Evolutionary conservation across 768 basidiomycete genomes (phyloP).

Genomic region (Pleurotus platypus): DNA sequence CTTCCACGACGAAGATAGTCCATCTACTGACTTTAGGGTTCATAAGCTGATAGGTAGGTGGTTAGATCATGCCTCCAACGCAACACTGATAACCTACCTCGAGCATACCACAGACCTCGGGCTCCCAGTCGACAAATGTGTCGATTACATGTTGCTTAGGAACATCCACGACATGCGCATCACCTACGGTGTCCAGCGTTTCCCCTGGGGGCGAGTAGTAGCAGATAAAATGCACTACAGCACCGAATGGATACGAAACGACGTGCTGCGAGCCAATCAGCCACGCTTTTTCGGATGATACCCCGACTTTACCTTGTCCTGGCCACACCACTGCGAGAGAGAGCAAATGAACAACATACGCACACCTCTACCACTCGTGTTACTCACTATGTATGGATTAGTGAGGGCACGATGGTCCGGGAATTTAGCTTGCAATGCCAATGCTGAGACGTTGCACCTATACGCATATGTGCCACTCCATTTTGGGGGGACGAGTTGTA

Average conservation of each 20-base stretch:
- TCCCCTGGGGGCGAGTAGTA: constrained; percentile 4
- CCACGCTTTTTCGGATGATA: not conserved
- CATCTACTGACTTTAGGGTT: constrained; percentile 26
- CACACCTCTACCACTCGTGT: too few relatives aligned
- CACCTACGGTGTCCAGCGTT: too few relatives aligned
- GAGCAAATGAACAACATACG: too few relatives aligned
- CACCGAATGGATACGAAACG: constrained; percentile 21
- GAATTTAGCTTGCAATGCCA: not conserved
- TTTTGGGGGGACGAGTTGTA: constrained; percentile 10
- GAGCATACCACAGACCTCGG: too few relatives aligned
- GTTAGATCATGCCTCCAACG: not conserved
- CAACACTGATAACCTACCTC: too few relatives aligned
- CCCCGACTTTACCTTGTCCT: too few relatives aligned
- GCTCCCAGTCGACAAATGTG: too few relatives aligned
- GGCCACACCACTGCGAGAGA: too few relatives aligned
- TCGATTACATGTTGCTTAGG: too few relatives aligned
- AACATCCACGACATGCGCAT: too few relatives aligned
- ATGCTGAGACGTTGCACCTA: constrained; percentile 8
- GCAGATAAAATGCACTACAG: constrained; percentile 16
- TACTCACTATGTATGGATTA: too few relatives aligned
- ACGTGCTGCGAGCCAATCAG: constrained; percentile 14
- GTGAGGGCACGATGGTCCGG: too few relatives aligned
- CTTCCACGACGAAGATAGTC: constrained; percentile 33
- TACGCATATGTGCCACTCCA: constrained; percentile 18
- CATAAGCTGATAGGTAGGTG: not conserved